phyloP scores from a whole-genome alignment of 768 basidiomycete species.

The Mycena olivaceomarginata region DNA sequence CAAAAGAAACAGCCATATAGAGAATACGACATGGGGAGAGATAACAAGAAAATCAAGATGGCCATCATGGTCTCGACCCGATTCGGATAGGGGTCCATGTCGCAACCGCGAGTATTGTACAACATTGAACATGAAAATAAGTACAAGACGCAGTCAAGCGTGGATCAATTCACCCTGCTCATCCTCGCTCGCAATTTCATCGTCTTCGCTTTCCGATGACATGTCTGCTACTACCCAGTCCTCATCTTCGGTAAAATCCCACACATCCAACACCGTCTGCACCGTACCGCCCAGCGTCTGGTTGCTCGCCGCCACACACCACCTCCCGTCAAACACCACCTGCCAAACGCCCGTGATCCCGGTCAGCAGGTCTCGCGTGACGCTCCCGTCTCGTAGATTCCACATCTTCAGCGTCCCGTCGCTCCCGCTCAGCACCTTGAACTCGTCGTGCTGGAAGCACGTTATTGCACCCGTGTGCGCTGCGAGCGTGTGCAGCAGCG shows the following conservation, averaged over 20 bases:
- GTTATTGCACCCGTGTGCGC: conserved; percentile 99
- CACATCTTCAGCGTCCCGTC: conserved; percentile 99
- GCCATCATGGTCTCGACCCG: too few species aligned
- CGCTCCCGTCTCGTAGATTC: conserved; percentile 92
- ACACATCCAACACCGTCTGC: conserved; percentile 89
- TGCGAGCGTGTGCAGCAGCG: conserved; percentile 86
- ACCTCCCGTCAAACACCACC: conserved; percentile 94
- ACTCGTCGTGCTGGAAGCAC: conserved; percentile 99
- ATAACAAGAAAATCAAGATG: too few species aligned
- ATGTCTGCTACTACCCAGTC: conserved; percentile 81
- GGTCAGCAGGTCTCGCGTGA: conserved; percentile 91
- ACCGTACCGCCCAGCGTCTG: conserved; percentile 67
- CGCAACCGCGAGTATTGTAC: too few species aligned
- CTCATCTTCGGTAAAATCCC: conserved; percentile 90
- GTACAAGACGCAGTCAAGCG: too few species aligned
- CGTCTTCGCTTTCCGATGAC: conserved; percentile 66
- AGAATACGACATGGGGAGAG: too few species aligned
- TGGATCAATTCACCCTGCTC: background rate
- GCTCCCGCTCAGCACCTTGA: conserved; percentile 95
- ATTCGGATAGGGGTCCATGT: too few species aligned
- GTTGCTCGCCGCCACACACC: conserved; percentile 96
- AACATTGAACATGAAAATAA: too few species aligned
- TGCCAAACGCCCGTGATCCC: conserved; percentile 98
- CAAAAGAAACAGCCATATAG: too few species aligned
- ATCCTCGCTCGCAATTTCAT: conserved; percentile 51